Base-by-base conservation (phyloP, 1,284 basidiomycete genomes). In the Gymnopus androsaceus region DNA sequence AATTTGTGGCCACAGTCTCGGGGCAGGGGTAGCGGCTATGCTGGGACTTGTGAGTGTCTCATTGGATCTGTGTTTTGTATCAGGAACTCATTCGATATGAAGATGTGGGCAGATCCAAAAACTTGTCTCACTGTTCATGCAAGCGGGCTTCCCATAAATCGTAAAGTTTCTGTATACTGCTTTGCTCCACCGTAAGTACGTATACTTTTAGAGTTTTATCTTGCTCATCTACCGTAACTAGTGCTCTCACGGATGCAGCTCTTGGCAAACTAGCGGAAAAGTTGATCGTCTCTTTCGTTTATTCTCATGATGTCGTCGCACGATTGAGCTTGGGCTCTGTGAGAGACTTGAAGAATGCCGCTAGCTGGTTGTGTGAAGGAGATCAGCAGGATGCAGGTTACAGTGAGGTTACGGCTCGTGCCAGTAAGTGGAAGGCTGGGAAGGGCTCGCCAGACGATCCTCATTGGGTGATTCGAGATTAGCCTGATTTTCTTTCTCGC, bases 21-120 rank as follows among this genome's bases (percentile, higher is more conserved):
- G 89, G 88, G 65, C 78, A 86, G 9, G 66, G 90, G 41, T 69
- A 88, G 55, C 1, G 88, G 78, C 64, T 79, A 82, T 23, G 82
- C 79, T 60, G 74, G 79, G 48, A 63, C 69, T 51, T 74, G 82
- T 82, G 58, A 27, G 79, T 71, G 4, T 27, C 9, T 27, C 23
- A 57, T 44, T 8, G 21, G n/a, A 28, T 45, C 6, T 25, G 36
- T 4, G 14, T 23, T 52, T 34, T 25, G 15, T 34, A 27, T 51
- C 14, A 47, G 11, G 38, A 34, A 12, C 21, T 34, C 31, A 49
- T 50, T 9, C n/a, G 15, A 25, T 15, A 38, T 25, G 11, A 34
- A 90, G 89, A 88, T 90, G 81, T 94, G 92, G 92, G 89, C 90
- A 1, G 87, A 92, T 66, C 87, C 88, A 15, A 77, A 73, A 59